phyloP scores from a whole-genome alignment of 2,329 filamentous ascomycete species.

The Akanthomyces dipterigenus region DNA sequence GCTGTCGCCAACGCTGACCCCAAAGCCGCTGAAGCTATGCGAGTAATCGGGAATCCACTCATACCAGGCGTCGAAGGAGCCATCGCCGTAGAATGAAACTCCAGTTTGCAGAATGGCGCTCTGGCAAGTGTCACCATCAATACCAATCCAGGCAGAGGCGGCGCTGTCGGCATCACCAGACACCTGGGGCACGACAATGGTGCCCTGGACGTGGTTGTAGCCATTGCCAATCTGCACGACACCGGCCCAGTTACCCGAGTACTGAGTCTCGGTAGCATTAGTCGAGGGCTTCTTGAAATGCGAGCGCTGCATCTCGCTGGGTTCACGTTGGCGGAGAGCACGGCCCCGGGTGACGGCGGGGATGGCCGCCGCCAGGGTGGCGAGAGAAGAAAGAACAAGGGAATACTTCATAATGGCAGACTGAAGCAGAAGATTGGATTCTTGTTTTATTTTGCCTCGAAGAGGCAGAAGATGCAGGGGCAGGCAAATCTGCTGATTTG shows the following conservation, averaged over 20 bases:
- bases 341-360: not conserved
- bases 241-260: conserved; percentile 1
- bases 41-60: conserved; percentile 35
- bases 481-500: not conserved
- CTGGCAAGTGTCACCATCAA: conserved; percentile 31
- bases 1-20: conserved; percentile 18
- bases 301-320: not conserved
- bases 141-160: conserved; percentile 34
- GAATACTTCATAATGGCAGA: not conserved
- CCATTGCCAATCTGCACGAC: not conserved
- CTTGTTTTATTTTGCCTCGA: not conserved
- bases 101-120: conserved; percentile 32
- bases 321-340: not conserved
- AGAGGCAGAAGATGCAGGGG: not conserved
- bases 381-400: not conserved
- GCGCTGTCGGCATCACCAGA: not conserved
- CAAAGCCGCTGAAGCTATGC: conserved; percentile 26
- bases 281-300: not conserved
- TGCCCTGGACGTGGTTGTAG: conserved; percentile 1
- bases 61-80: conserved; percentile 32
- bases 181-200: not conserved
- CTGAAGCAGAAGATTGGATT: not conserved
- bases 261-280: not conserved
- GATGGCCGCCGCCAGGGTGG: not conserved
- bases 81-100: conserved; percentile 30